Conservation (phyloP, 2,329 filamentous ascomycete genomes). For the Aaosphaeria arxii region DNA sequence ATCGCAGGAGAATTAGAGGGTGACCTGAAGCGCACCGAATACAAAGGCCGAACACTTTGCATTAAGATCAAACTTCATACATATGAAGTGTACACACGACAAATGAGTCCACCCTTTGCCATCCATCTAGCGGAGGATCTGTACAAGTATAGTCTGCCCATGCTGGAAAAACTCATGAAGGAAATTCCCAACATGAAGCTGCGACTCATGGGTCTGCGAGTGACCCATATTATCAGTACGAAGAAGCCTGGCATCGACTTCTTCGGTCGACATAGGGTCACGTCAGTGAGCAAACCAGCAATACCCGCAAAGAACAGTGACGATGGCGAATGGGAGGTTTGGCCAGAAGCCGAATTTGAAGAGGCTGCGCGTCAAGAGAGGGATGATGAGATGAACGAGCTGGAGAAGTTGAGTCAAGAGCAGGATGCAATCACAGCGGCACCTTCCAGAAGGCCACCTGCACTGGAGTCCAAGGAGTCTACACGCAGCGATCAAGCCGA, state of each 20-base stretch:
- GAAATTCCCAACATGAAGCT: constrained; percentile 78
- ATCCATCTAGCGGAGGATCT: constrained; percentile 75
- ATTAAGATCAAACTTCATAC: constrained; percentile 94
- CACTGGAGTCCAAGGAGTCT: constrained; percentile 1
- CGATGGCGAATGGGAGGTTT: constrained; percentile 62
- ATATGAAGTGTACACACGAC: constrained; percentile 85
- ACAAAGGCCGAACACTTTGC: constrained; percentile 86
- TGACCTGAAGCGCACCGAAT: constrained; percentile 74
- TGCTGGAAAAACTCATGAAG: constrained; percentile 78
- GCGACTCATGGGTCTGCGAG: constrained; percentile 82
- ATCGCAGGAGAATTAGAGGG: constrained; percentile 84
- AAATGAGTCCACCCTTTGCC: constrained; percentile 70
- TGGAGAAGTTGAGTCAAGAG: constrained; percentile 63
- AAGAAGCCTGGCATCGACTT: constrained; percentile 80
- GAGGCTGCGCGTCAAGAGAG: constrained; percentile 58
- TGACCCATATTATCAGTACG: constrained; percentile 81
- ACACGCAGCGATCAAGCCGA: constrained; percentile 23
- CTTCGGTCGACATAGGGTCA: constrained; percentile 57
- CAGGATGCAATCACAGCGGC: constrained; percentile 24
- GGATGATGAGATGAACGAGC: constrained; percentile 59
- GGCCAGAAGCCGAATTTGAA: constrained; percentile 66
- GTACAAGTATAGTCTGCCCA: constrained; percentile 76
- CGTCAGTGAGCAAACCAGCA: constrained; percentile 13
- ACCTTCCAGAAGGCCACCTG: neutral
- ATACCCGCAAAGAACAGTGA: constrained; percentile 28